Evolutionary conservation across 805 yeast genomes (phyloP).

Genomic region (Schizosaccharomyces osmophilus): DNA sequence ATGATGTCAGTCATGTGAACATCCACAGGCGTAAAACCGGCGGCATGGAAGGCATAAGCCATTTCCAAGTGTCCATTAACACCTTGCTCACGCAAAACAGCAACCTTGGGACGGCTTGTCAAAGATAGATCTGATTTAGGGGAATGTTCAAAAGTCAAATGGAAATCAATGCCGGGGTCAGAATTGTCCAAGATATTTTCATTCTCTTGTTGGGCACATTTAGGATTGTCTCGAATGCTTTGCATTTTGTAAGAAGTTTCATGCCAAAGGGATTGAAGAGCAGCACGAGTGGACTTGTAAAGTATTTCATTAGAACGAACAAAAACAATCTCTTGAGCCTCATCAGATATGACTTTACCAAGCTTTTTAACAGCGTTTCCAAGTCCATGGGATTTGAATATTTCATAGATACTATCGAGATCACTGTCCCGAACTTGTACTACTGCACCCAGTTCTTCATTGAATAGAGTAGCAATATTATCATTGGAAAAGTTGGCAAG

Average conservation of each 20-base stretch:
- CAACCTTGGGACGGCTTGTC: constrained; percentile 51
- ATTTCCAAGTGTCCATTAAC: constrained; percentile 94
- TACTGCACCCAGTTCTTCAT: constrained; percentile 88
- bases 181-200: constrained; percentile 46
- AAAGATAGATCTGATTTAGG: background rate
- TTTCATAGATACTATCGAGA: constrained; percentile 26
- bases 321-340: constrained; percentile 23
- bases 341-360: constrained; percentile 30
- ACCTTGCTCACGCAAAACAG: constrained; percentile 93
- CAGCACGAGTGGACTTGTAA: constrained; percentile 33
- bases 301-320: constrained; percentile 12
- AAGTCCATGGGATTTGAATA: constrained; percentile 32
- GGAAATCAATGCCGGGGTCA: constrained; percentile 75
- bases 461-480: constrained; percentile 38
- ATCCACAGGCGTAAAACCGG: constrained; percentile 84
- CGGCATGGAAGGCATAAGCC: constrained; percentile 90
- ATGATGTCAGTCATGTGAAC: constrained; percentile 90
- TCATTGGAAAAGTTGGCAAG: constrained; percentile 16
- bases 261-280: constrained; percentile 64
- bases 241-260: constrained; percentile 77
- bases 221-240: constrained; percentile 81
- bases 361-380: constrained; percentile 36
- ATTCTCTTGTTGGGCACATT: constrained; percentile 67
- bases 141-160: constrained; percentile 31
- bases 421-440: constrained; percentile 52